Conservation (phyloP, 176 grass and related monocot species). For the Oropetium thomaeum region DNA sequence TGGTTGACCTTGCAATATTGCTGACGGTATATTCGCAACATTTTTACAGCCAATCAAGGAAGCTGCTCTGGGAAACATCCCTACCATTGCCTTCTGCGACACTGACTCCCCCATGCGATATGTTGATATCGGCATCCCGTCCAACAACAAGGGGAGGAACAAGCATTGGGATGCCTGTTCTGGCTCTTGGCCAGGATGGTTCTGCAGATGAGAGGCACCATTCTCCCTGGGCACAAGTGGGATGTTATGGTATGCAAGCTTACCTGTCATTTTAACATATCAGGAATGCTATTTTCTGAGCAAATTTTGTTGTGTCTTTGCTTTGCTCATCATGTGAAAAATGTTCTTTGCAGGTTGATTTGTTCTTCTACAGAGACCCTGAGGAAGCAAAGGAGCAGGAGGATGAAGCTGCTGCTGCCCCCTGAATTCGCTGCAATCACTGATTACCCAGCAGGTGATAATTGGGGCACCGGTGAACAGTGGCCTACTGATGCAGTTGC, state of each 20-base stretch:
- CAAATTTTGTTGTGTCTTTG: neutral
- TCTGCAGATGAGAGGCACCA: conserved; percentile 85
- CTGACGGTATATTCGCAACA: neutral
- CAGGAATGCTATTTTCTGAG: neutral
- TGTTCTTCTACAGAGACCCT: conserved; percentile 93
- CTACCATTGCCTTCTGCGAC: too few species aligned
- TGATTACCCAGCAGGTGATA: conserved; percentile 48
- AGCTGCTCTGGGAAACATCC: too few species aligned
- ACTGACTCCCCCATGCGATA: too few species aligned
- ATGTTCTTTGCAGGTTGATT: conserved; percentile 56
- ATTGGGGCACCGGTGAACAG: conserved; percentile 57
- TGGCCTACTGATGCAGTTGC: conserved; percentile 58
- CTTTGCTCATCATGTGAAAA: neutral
- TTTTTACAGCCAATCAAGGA: neutral
- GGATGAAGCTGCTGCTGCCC: conserved; percentile 58
- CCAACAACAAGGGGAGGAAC: conserved; percentile 92
- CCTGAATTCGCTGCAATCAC: conserved; percentile 55
- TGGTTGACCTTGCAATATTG: neutral
- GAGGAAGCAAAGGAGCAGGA: conserved; percentile 94
- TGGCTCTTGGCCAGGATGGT: conserved; percentile 95
- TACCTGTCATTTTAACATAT: neutral
- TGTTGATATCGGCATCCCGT: conserved; percentile 54
- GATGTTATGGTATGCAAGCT: conserved; percentile 68
- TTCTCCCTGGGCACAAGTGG: conserved; percentile 78
- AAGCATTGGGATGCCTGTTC: conserved; percentile 90